Evolutionary conservation across 108 stramenopile species (phyloP), one percentile per base, ranked within the genome.

Genomic region (Cyclotella kingstonii): DNA sequence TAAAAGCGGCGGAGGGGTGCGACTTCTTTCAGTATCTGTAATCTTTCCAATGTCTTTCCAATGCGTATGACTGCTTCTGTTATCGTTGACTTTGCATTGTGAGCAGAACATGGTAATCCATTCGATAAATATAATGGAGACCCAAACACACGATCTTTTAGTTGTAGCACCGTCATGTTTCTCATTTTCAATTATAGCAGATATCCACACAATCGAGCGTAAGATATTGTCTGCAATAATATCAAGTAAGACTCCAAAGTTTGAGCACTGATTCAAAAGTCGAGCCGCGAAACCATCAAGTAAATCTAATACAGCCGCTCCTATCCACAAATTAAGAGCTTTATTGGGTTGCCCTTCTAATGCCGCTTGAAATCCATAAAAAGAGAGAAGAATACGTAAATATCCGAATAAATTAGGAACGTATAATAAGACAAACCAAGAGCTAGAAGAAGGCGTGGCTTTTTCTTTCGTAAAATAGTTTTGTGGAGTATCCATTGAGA

Each of bases 21-120:
- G 28, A 48, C 3, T 17, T n/a, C n/a, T n/a, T n/a, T n/a, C n/a
- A 27, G 2, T 6, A 27, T 66, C 14, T 29, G 6, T 23, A 47
- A 36, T 49, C 52, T 42, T 35, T 21, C 39, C 41, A 43, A 76
- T 51, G 43, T 76, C 60, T 43, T 70, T 76, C 68, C 68, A 76
- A 35, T 62, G 48, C 8, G 9, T 22, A 33, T 49, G 3, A 14
- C 40, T 0, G 45, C 28, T 52, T 1, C 41, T 50, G 44, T 9
- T 30, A 10, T 33, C 48, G 18, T 22, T 49, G 5, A 11, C 62
- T 66, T 46, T 81, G 73, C 41, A 61, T 78, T 43, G 77, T 17
- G 71, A 73, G 38, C 71, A 76, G 28, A 83, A 34, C 73, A 83
- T 79, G 19, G 85, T 86, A 23, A 60, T 73, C 85, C 85, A 86